Conservation (phyloP, 768 basidiomycete species). For the Lactarius evosmus region DNA sequence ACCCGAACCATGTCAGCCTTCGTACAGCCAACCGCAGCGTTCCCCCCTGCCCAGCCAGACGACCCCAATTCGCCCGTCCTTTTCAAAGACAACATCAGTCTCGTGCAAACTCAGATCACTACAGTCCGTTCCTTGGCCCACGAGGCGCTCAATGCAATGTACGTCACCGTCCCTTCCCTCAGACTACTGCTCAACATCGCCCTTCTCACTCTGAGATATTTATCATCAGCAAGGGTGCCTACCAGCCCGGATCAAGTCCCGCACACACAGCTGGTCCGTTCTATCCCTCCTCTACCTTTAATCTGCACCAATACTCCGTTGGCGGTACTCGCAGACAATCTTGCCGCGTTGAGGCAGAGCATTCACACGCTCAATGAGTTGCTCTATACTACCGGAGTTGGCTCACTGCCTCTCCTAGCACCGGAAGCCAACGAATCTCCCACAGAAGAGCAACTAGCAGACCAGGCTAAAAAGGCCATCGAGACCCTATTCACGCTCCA, state of each 20-base stretch:
- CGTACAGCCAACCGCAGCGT: slow-evolving; percentile 10
- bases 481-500: slow-evolving; percentile 15
- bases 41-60: slow-evolving; percentile 17
- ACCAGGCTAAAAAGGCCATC: slow-evolving; percentile 26
- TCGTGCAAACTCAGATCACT: slow-evolving; percentile 21
- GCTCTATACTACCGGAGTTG: slow-evolving; percentile 21
- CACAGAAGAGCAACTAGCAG: slow-evolving; percentile 24
- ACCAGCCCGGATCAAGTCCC: slow-evolving; percentile 22
- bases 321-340: slow-evolving; percentile 8
- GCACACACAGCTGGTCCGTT: slow-evolving; percentile 20
- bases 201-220: neutral
- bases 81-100: slow-evolving; percentile 24
- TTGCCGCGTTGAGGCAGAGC: slow-evolving; percentile 20
- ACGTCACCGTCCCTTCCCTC: neutral
- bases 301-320: neutral
- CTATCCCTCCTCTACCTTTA: neutral
- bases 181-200: neutral
- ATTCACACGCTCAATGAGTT: slow-evolving; percentile 17
- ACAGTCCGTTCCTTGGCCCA: slow-evolving; percentile 20
- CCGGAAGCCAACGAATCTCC: slow-evolving; percentile 13
- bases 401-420: slow-evolving; percentile 25
- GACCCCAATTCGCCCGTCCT: slow-evolving; percentile 26
- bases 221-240: slow-evolving; percentile 19
- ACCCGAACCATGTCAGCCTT: slow-evolving; percentile 19
- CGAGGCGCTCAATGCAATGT: slow-evolving; percentile 26